These are phyloP conservation scores for Gossypium mustelinum DNA, from an alignment of 345 rosid species.

Conservation along the genomic window DNA sequence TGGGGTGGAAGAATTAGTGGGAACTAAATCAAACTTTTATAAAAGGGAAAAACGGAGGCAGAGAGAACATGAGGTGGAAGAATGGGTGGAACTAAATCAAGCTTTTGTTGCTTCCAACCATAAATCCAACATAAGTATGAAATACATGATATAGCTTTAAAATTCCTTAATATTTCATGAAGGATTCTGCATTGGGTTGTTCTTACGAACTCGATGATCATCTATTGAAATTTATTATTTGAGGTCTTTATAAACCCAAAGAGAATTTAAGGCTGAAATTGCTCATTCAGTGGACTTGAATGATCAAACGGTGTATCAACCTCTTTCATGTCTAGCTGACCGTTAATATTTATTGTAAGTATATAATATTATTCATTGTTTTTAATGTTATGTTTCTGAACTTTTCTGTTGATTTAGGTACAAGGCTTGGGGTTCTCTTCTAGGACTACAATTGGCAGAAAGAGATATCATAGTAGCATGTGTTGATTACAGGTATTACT, in stretches of 20 bases:
- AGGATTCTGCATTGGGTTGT: not conserved
- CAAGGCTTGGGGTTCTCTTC: conserved; percentile 98
- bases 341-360: not conserved
- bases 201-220: not conserved
- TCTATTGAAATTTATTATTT: not conserved
- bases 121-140: not conserved
- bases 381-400: conserved; percentile 14
- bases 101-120: not conserved
- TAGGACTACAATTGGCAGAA: conserved; percentile 91
- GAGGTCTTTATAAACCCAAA: not conserved
- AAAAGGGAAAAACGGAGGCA: too few relatives aligned
- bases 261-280: not conserved
- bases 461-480: conserved; percentile 93
- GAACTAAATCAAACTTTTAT: not conserved
- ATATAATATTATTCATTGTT: conserved; percentile 12
- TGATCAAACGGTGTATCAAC: not conserved
- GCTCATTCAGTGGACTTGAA: not conserved
- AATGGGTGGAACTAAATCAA: too few relatives aligned
- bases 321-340: conserved; percentile 1
- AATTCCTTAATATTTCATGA: not conserved
- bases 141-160: not conserved
- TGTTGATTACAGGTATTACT: conserved; percentile 77
- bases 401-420: conserved; percentile 50
- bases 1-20: not conserved
- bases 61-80: too few relatives aligned